These are phyloP conservation scores for Trypethelium eluteriae DNA, from an alignment of 495 filamentous ascomycete species.

Conservation along the genomic window DNA sequence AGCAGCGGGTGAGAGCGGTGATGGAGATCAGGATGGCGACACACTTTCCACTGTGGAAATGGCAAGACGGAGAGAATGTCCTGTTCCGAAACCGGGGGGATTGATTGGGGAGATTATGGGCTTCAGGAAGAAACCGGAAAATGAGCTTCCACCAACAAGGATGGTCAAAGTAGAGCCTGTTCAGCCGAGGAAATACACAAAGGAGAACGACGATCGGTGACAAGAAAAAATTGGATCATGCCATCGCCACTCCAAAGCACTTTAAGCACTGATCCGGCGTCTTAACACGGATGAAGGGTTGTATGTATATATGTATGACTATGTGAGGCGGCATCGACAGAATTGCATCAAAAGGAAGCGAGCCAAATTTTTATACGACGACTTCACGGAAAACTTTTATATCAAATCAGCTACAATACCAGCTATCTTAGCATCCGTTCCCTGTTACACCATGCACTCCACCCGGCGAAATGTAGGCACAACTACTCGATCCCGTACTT, in stretches of 20 bases:
- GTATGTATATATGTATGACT: neutral
- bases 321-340: neutral
- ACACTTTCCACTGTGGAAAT: conserved; percentile 22
- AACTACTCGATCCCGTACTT: conserved; percentile 16
- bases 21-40: neutral
- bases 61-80: conserved; percentile 49
- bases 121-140: conserved; percentile 40
- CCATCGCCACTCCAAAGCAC: neutral
- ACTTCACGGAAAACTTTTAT: neutral
- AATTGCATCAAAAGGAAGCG: neutral
- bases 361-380: neutral
- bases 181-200: neutral
- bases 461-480: conserved; percentile 14
- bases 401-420: neutral
- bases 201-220: neutral
- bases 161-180: neutral
- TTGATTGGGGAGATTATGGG: conserved; percentile 67
- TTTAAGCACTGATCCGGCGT: neutral
- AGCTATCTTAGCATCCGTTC: conserved; percentile 12
- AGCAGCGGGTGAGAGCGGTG: no score
- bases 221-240: neutral
- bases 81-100: conserved; percentile 75
- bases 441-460: conserved; percentile 20
- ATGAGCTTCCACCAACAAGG: neutral
- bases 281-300: neutral